Evolutionary conservation across 1,284 basidiomycete genomes (phyloP).

Genomic region (Farysia itapuensis): DNA sequence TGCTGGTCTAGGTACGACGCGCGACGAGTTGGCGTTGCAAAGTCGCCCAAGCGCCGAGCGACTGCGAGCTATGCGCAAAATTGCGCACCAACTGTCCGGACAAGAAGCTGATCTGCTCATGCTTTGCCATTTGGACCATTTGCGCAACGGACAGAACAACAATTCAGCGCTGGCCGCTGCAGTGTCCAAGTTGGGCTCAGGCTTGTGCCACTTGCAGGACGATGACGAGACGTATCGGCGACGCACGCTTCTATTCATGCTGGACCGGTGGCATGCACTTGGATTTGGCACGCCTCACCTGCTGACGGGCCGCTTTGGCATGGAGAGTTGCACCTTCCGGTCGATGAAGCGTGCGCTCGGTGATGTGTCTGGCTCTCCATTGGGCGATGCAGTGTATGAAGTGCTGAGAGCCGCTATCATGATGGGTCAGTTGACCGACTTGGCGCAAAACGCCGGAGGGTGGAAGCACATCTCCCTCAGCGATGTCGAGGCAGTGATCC

Average conservation of each 20-base stretch:
- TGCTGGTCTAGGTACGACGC: constrained; percentile 11
- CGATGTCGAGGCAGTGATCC: constrained; percentile 35
- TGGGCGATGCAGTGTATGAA: constrained; percentile 23
- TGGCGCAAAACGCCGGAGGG: constrained; percentile 26
- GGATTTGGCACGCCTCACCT: constrained; percentile 33
- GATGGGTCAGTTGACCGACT: constrained; percentile 33
- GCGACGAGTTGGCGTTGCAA: constrained; percentile 9
- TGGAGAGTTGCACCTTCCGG: constrained; percentile 25
- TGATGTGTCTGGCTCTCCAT: constrained; percentile 13
- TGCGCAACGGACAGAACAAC: constrained; percentile 36
- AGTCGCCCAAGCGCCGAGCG: constrained; percentile 2
- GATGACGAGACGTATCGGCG: constrained; percentile 24
- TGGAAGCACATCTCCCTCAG: constrained; percentile 32
- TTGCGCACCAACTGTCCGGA: constrained; percentile 13
- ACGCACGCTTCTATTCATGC: constrained; percentile 28
- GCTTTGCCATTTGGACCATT: constrained; percentile 38
- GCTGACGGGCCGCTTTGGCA: constrained; percentile 24
- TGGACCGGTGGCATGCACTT: constrained; percentile 43
- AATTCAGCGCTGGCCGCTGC: constrained; percentile 39
- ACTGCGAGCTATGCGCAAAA: constrained; percentile 14
- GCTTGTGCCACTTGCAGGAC: constrained; percentile 6
- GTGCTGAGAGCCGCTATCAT: constrained; percentile 33
- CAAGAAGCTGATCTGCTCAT: constrained; percentile 41
- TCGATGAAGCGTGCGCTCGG: constrained; percentile 29
- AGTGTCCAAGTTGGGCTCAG: constrained; percentile 35